phyloP scores from a whole-genome alignment of 441 rosid species.

The Sinapis alba region DNA sequence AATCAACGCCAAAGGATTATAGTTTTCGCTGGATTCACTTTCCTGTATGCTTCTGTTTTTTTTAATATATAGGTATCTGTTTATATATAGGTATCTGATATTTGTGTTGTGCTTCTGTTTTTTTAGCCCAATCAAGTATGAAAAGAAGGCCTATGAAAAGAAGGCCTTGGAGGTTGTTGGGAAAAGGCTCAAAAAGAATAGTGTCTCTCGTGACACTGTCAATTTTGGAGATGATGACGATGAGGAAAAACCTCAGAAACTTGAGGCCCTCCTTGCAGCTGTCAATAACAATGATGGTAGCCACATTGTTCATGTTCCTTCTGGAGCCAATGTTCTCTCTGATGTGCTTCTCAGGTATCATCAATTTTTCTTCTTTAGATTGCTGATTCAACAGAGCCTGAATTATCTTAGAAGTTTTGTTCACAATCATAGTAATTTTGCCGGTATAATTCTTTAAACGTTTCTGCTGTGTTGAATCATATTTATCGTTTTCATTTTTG shows the following conservation, averaged over 20 bases:
- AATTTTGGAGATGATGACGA: conserved; percentile 86
- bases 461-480: too few species aligned
- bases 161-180: conserved; percentile 81
- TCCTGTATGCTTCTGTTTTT: background rate
- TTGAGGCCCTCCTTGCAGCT: conserved; percentile 82
- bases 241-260: conserved; percentile 77
- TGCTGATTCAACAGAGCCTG: too few species aligned
- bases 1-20: conserved; percentile 89
- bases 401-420: too few species aligned
- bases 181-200: conserved; percentile 87
- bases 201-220: conserved; percentile 87
- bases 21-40: conserved; percentile 70
- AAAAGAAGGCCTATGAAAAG: too few species aligned
- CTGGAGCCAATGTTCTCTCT: conserved; percentile 85
- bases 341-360: conserved; percentile 79
- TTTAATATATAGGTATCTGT: background rate
- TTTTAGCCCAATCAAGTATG: conserved; percentile 73
- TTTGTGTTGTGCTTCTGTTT: conserved; percentile 18
- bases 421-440: too few species aligned
- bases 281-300: conserved; percentile 82
- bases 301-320: too few species aligned
- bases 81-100: too few species aligned
- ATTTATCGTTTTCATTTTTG: too few species aligned
- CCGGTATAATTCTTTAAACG: too few species aligned
- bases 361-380: background rate